Percentiles rank a stretch among this genome's conserved stretches.
These are phyloP conservation scores for Lachancea sp. DNA, from an alignment of 805 yeast genomes.

Conservation along the genomic window DNA sequence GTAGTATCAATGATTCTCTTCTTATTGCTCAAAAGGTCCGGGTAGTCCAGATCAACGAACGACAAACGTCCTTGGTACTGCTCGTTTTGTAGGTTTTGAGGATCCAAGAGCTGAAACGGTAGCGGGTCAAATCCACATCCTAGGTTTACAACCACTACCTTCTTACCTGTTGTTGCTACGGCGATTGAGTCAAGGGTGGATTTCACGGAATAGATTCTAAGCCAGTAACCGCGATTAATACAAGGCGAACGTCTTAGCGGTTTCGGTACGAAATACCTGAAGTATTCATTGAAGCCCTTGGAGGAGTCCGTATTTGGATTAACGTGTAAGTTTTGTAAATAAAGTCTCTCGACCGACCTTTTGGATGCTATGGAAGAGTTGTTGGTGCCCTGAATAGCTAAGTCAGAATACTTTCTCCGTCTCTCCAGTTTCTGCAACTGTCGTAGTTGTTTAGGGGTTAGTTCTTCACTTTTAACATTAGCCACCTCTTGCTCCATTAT, in stretches of 20 bases:
- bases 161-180: slow-evolving; percentile 21
- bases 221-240: slow-evolving; percentile 79
- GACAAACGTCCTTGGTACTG: slow-evolving; percentile 31
- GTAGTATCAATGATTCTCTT: slow-evolving; percentile 44
- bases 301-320: slow-evolving; percentile 10
- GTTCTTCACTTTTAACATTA: too few relatives aligned
- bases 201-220: slow-evolving; percentile 65
- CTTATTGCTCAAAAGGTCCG: slow-evolving; percentile 57
- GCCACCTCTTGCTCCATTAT: too few relatives aligned
- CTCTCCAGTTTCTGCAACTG: slow-evolving; percentile 40
- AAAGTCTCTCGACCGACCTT: slow-evolving; percentile 67
- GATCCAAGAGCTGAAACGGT: slow-evolving; percentile 46
- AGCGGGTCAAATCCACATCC: slow-evolving; percentile 76
- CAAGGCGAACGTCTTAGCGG: slow-evolving; percentile 69
- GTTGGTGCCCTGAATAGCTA: slow-evolving; percentile 77
- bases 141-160: slow-evolving; percentile 50
- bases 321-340: slow-evolving; percentile 28
- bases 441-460: slow-evolving; percentile 13
- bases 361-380: slow-evolving; percentile 79
- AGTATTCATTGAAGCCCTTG: slow-evolving; percentile 41
- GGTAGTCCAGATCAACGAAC: slow-evolving; percentile 71
- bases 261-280: slow-evolving; percentile 53
- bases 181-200: slow-evolving; percentile 45
- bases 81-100: slow-evolving; percentile 26
- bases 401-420: slow-evolving; percentile 47